Percentiles rank a stretch among this genome's conserved stretches.
phyloP scores from a whole-genome alignment of 768 basidiomycete species.

The Atractiella rhizophila region DNA sequence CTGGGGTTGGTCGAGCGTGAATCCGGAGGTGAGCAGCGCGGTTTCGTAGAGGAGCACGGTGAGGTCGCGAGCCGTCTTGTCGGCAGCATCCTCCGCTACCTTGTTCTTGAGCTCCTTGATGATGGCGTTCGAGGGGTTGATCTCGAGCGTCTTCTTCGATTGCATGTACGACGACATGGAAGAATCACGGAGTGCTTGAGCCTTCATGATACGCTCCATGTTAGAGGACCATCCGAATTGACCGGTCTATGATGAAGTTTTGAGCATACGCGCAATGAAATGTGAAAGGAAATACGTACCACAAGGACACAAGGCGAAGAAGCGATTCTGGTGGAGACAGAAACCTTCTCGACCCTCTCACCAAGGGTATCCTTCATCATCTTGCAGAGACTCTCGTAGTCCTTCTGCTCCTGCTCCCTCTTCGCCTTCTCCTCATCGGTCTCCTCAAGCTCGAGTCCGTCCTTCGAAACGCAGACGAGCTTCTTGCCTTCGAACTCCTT shows the following conservation, averaged over 20 bases:
- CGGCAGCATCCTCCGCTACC: conserved; percentile 86
- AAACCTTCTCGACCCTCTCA: conserved; percentile 98
- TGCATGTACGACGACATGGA: conserved; percentile 99
- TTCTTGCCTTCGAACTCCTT: conserved; percentile 99
- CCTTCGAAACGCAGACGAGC: conserved; percentile 91
- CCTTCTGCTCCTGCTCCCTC: conserved; percentile 60
- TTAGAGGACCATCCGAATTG: conserved; percentile 99
- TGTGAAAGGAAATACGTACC: no score
- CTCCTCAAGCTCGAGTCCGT: conserved; percentile 97
- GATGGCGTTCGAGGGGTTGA: conserved; percentile 76
- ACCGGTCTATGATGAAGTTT: no score
- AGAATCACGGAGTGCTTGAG: conserved; percentile 82
- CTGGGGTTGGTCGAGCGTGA: conserved; percentile 82
- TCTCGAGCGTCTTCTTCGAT: conserved; percentile 71
- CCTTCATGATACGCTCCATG: conserved; percentile 98
- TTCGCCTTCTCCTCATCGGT: conserved; percentile 86
- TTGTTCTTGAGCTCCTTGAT: conserved; percentile 88
- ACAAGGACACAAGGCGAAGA: conserved; percentile 33
- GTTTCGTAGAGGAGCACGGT: conserved; percentile 94
- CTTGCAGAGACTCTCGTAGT: conserved; percentile 67
- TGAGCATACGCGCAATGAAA: no score
- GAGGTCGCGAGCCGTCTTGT: conserved; percentile 85
- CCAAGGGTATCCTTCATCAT: conserved; percentile 95
- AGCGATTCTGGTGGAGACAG: conserved; percentile 96
- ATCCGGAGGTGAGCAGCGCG: conserved; percentile 76